These are phyloP conservation scores for Priceomyces haplophilus DNA, from an alignment of 805 yeast species.

Conservation along the genomic window DNA sequence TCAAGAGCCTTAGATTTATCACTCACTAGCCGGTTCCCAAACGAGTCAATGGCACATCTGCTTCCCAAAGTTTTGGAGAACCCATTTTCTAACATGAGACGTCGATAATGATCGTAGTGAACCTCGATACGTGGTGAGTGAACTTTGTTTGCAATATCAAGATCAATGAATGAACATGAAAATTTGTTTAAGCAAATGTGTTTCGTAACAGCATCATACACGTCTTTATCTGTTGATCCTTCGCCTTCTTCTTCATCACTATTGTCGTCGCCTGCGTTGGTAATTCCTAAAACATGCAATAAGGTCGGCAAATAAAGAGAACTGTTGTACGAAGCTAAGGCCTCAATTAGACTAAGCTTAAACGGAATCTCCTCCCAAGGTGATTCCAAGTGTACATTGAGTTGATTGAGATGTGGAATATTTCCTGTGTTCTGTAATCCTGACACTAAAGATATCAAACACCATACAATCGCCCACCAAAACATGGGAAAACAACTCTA, in stretches of 20 bases:
- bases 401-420: neutral
- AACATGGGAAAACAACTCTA: neutral
- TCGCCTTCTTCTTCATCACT: constrained; percentile 5
- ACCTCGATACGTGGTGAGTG: constrained; percentile 63
- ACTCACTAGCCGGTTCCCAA: constrained; percentile 26
- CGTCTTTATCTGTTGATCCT: constrained; percentile 4
- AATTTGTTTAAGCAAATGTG: constrained; percentile 9
- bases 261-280: constrained; percentile 14
- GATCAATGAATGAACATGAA: constrained; percentile 30
- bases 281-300: constrained; percentile 12
- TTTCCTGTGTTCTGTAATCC: neutral
- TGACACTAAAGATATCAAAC: neutral
- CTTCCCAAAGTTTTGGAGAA: constrained; percentile 15
- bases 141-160: constrained; percentile 46
- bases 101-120: constrained; percentile 53
- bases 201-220: constrained; percentile 6
- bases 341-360: constrained; percentile 41
- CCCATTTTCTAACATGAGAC: constrained; percentile 18
- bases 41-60: constrained; percentile 29
- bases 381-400: constrained; percentile 18
- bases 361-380: constrained; percentile 43
- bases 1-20: constrained; percentile 14
- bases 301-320: constrained; percentile 34
- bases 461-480: neutral
- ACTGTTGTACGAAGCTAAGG: constrained; percentile 33